Evolutionary conservation across 805 yeast species (phyloP), one percentile per base, ranked within the genome.

Genomic region (Cephaloascus albidus): DNA sequence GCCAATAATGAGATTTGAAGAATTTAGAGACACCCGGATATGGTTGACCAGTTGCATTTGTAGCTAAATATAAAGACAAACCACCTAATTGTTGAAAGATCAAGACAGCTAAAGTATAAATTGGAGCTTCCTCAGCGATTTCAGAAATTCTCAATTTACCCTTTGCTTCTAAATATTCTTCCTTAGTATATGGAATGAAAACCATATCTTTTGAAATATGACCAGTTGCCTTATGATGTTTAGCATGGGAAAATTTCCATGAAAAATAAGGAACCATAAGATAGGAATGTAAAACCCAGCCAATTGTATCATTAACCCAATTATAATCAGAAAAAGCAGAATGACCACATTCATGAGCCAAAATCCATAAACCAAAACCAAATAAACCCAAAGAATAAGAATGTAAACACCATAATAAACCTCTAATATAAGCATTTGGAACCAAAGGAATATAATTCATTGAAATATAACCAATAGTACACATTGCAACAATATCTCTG

Each of bases 271-370:
- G 95, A 26, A 86, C 95, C 52, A 84, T 57, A 51, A 84, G 65
- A 54, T 74, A 76, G 16, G 90, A 81, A 65, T 85, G 95, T 45
- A 86, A 64, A 32, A 82, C 57, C 94, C 94, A 85, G 36, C 95
- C 95, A 35, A 81, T 82, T 32, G 76, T 60, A 60, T 86, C 90
- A 60, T 86, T 85, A 46, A 84, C 78, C 64, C 70, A 60, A 32
- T 77, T 78, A 54, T 78, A 79, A 51, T 81, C 85, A 32, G 82
- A 71, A 60, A 86, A 86, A 18, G 95, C 95, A 50, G 78, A 82
- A 59, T 85, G 95, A 44, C 95, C 95, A 68, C 95, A 85, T 61
- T 85, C 95, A 61, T 85, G 95, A 39, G 94, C 93, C 63, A 85
- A 55, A 37, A 85, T 82, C 95, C 95, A 85, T 37, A 81, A 39